phyloP scores from a whole-genome alignment of 2,329 filamentous ascomycete species.

The Phyllosticta citribraziliensis region DNA sequence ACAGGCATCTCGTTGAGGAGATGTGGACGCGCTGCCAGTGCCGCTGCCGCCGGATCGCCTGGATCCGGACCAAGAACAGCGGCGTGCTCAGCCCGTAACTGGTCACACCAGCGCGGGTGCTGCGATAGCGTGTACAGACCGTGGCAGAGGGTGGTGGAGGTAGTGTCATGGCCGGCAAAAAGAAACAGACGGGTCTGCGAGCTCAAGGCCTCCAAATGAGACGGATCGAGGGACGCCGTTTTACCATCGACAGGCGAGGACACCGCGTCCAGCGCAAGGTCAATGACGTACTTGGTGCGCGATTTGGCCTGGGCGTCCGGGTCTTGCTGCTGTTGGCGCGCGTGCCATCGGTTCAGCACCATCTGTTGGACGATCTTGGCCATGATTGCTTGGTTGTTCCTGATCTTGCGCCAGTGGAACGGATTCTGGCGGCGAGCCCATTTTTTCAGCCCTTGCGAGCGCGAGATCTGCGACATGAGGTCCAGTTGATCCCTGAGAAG shows the following conservation, averaged over 20 bases:
- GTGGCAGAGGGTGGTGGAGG: conserved; percentile 13
- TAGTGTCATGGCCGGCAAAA: conserved; percentile 36
- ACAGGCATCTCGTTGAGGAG: conserved; percentile 44
- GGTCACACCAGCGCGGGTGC: conserved; percentile 6
- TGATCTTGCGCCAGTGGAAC: neutral
- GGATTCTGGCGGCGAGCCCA: neutral
- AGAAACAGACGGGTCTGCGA: conserved; percentile 29
- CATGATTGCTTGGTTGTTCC: conserved; percentile 4
- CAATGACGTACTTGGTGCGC: neutral
- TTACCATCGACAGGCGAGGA: neutral
- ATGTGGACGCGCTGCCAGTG: neutral
- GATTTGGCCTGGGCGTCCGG: neutral
- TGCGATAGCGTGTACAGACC: neutral
- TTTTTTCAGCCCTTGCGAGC: neutral
- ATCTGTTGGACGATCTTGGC: neutral
- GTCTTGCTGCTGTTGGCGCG: neutral
- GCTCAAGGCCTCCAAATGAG: neutral
- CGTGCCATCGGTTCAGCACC: conserved; percentile 1
- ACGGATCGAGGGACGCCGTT: neutral
- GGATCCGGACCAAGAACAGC: conserved; percentile 34
- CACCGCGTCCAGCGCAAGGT: conserved; percentile 2
- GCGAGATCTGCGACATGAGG: neutral
- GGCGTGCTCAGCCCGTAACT: conserved; percentile 40
- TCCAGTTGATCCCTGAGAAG: neutral
- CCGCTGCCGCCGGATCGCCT: neutral